Base-by-base conservation (phyloP, 2,329 filamentous ascomycete species). In the Juglanconis sp. region DNA sequence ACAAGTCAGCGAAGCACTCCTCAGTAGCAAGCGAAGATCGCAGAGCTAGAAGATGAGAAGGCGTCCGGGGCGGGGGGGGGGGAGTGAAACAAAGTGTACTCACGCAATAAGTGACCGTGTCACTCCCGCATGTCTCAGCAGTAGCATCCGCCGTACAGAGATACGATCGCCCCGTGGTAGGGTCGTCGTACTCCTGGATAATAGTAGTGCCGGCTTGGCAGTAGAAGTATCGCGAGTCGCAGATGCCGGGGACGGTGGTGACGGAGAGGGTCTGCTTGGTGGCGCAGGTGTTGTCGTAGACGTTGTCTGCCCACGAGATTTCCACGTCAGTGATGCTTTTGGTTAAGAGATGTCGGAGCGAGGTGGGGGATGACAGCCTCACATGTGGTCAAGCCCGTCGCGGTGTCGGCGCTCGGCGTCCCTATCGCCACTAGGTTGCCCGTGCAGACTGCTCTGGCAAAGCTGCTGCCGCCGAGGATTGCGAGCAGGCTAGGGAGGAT, bases 371-470 rank as follows among this genome's bases (percentile, higher is more conserved):
- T 8, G 15, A 7, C 5, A 13, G 3, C 3, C 24, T 31, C 51
- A 60, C 58, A 60, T 42, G 56, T 38, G n/a, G 58, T 56, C 13
- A n/a, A 9, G 15, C 58, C 58, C 3, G 49, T 57, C 40, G 42
- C 17, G 10, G 52, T 38, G 30, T 34, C 17, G 17, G 4, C 50
- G 3, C 9, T 32, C 8, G 53, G 17, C 31, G 57, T 57, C 15
- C 57, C 57, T 32, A 63, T 56, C 34, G 53, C 61, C 11, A 60
- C 3, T 9, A 32, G 32, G 11, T 48, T 46, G 24, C 61, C 57
- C 7, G 61, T 36, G 50, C 61, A 60, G 61, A 60, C 36, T 31
- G 61, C 61, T 35, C 31, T 34, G 57, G 53, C 61, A 10, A 56
- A 5, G n/a, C 49, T 54, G 46, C 53, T 53, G 17, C 57, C 57